A percentile compares a stretch with the other conserved stretches of the same genome.
Evolutionary conservation across 805 yeast species (phyloP).

Genomic region (Lachancea meyersii): DNA sequence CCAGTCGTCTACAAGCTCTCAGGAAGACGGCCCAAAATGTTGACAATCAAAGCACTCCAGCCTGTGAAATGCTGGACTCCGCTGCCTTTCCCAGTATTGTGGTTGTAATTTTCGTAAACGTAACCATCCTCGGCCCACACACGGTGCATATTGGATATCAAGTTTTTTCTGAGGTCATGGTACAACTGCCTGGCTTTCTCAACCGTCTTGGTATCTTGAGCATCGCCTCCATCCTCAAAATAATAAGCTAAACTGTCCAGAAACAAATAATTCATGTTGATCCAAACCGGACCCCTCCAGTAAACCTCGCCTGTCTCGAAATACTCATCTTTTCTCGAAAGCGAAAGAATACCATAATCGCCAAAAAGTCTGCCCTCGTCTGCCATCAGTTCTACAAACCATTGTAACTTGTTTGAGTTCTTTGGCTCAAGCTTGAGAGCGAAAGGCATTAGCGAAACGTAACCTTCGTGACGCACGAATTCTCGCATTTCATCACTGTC

Average conservation of each 20-base stretch:
- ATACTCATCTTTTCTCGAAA: conserved; percentile 57
- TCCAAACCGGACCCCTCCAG: conserved; percentile 95
- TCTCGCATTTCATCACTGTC: conserved; percentile 47
- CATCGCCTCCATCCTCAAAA: conserved; percentile 20
- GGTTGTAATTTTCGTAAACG: conserved; percentile 89
- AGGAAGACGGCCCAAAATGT: conserved; percentile 50
- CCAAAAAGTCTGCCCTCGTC: conserved; percentile 76
- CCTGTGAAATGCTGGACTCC: conserved; percentile 91
- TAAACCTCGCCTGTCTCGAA: conserved; percentile 83
- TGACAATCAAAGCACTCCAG: conserved; percentile 81
- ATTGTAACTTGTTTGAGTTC: conserved; percentile 41
- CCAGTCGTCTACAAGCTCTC: neutral
- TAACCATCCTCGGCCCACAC: conserved; percentile 73
- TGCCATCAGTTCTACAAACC: conserved; percentile 49
- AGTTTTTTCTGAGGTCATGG: conserved; percentile 50
- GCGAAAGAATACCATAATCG: conserved; percentile 70
- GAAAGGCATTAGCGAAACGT: conserved; percentile 81
- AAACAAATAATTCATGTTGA: conserved; percentile 79
- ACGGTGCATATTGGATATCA: conserved; percentile 61
- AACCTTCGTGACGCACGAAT: conserved; percentile 84
- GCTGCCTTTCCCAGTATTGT: conserved; percentile 61
- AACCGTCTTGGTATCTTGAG: conserved; percentile 18
- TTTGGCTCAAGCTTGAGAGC: conserved; percentile 56
- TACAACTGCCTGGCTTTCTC: conserved; percentile 45
- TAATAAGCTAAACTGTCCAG: conserved; percentile 66